Percentiles rank a stretch among this genome's conserved stretches.
Evolutionary conservation across 2,329 filamentous ascomycete genomes (phyloP).

Genomic region (Fusarium tricinctum): DNA sequence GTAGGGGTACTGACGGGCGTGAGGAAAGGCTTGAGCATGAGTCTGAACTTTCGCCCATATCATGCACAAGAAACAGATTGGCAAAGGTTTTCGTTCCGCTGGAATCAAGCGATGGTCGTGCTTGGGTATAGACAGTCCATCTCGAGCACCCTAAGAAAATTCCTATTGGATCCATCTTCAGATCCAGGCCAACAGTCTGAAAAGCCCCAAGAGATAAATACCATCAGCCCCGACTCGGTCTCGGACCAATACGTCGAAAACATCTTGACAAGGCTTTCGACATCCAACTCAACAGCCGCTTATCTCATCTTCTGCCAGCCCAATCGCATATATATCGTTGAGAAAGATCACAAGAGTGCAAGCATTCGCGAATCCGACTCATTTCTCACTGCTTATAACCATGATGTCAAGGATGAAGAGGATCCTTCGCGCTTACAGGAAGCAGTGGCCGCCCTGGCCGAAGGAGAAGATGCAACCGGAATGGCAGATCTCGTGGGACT

Average conservation of each 20-base stretch:
- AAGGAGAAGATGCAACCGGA: slow-evolving; percentile 20
- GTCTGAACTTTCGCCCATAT: slow-evolving; percentile 61
- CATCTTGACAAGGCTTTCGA: slow-evolving; percentile 33
- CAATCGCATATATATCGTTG: slow-evolving; percentile 42
- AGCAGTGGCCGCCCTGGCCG: slow-evolving; percentile 17
- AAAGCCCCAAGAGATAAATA: rapidly evolving
- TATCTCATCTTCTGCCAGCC: slow-evolving; percentile 52
- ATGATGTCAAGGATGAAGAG: slow-evolving; percentile 47
- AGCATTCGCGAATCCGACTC: slow-evolving; percentile 36
- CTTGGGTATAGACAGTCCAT: slow-evolving; percentile 45
- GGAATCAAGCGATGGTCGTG: slow-evolving; percentile 49
- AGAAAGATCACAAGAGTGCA: slow-evolving; percentile 49
- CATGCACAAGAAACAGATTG: slow-evolving; percentile 45
- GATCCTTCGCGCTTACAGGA: slow-evolving; percentile 30
- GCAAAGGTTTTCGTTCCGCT: slow-evolving; percentile 44
- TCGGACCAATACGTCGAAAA: slow-evolving; percentile 19
- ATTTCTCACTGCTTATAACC: slow-evolving; percentile 50
- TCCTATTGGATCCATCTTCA: slow-evolving; percentile 32
- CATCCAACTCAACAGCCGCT: slow-evolving; percentile 47
- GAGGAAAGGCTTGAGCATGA: slow-evolving; percentile 60
- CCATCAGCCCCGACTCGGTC: neutral
- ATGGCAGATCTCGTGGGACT: slow-evolving; percentile 45
- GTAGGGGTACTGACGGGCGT: slow-evolving; percentile 65
- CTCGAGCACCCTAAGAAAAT: slow-evolving; percentile 46
- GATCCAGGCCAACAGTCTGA: rapidly evolving